Evolutionary conservation across 2,329 filamentous ascomycete genomes (phyloP), one percentile per base, ranked within the genome.

Genomic region (Xylogone sp.): DNA sequence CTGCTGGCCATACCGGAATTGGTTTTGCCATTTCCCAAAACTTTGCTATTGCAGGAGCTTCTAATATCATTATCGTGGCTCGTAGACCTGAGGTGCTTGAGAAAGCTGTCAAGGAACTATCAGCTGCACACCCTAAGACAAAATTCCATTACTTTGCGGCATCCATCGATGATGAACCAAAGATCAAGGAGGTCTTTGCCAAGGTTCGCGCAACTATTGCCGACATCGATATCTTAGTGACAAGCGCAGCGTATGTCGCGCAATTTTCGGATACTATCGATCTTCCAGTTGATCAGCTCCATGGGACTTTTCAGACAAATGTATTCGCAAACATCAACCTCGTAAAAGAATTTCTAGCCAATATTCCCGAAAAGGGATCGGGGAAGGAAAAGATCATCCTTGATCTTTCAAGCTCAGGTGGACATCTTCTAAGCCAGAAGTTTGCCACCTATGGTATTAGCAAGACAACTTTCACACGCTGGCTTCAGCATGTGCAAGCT

Each of bases 61-160:
- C 65, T 43, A 59, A 53, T 10, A 49, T 68, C n/a, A 52, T 67
- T 45, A 56, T 64, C 31, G 59, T 59, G 21, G 63, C 61, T 16
- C 60, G 54, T 45, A 56, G 49, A 18, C 21, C 43, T 6, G 22
- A 19, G 1, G 45, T 45, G 19, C 44, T 53, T 1, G 21, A 44
- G 22, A 21, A 43, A 12, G 45, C 43, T 31, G 16, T 31, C 8
- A 20, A 44, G 21, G 22, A 51, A 20, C 21, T 53, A n/a, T 24
- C 43, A n/a, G 20, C 46, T 21, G 13, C 13, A 12, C n/a, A 16
- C 48, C 20, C 29, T 8, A 22, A n/a, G 24, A 42, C 31, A 1
- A 48, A 48, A 12, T 19, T 48, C 12, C 46, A 48, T 22, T 21
- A 21, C 27, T 48, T 13, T 34, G 27, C 27, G 5, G 27, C 21